Conservation (phyloP, 2,329 filamentous ascomycete species). For the Phialocephala sp. region DNA sequence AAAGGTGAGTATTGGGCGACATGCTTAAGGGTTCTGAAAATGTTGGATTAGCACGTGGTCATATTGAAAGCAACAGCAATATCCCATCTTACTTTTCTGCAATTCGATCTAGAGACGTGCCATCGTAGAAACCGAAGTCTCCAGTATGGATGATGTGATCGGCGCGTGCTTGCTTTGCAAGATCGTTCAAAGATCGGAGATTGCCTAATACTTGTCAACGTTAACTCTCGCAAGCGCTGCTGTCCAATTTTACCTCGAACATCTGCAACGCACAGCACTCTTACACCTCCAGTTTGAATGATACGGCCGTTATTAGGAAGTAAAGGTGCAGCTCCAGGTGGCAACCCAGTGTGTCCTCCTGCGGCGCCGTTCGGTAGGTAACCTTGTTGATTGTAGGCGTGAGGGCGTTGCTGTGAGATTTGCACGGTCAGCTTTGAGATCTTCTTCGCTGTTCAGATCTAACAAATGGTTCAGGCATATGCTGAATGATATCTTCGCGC, state of each 20-base stretch:
- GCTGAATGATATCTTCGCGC: background rate
- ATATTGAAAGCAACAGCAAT: slow-evolving; percentile 9
- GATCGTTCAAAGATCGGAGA: slow-evolving; percentile 91
- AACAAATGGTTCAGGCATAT: background rate
- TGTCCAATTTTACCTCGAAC: slow-evolving; percentile 63
- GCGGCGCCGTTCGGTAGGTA: slow-evolving; percentile 69
- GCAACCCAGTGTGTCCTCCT: slow-evolving; percentile 51
- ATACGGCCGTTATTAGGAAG: slow-evolving; percentile 71
- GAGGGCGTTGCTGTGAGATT: slow-evolving; percentile 43
- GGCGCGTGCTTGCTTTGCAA: slow-evolving; percentile 91
- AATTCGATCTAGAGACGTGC: slow-evolving; percentile 93
- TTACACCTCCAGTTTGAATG: slow-evolving; percentile 68
- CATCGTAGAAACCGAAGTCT: slow-evolving; percentile 99
- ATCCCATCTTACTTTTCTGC: slow-evolving; percentile 81
- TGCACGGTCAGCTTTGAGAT: slow-evolving; percentile 32
- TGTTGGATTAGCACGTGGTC: slow-evolving; percentile 35
- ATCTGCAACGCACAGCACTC: slow-evolving; percentile 74
- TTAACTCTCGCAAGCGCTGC: slow-evolving; percentile 15
- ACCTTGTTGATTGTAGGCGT: slow-evolving; percentile 42
- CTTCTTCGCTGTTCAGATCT: slow-evolving; percentile 8
- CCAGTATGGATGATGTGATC: slow-evolving; percentile 99
- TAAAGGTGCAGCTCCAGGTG: slow-evolving; percentile 66
- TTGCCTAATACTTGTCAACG: slow-evolving; percentile 69
- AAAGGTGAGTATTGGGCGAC: slow-evolving; percentile 98
- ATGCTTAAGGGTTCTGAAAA: slow-evolving; percentile 86